Base-by-base conservation (phyloP, 2,329 filamentous ascomycete genomes). In the Sporothrix curviconia region DNA sequence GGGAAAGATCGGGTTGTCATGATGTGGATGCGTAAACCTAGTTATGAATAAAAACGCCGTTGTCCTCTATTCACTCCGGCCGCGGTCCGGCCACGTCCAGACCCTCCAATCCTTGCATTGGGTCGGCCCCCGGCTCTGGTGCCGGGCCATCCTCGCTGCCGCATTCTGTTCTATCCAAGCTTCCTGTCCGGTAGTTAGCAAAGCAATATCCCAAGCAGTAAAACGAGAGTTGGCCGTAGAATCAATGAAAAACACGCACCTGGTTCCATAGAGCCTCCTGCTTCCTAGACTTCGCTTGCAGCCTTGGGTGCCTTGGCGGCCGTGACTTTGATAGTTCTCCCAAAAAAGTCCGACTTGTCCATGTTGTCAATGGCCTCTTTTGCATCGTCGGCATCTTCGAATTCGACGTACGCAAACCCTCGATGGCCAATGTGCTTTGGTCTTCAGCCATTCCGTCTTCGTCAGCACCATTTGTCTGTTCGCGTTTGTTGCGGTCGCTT, bases 361-460 rank as follows among this genome's bases (percentile, higher is more conserved):
- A 99, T 97, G 70, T 99, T 99, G 78, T 97, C 91, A 70, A 99
- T 96, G 52, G 94, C 94, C 73, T 97, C 92, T 67, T 86, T 86
- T 28, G 92, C 92, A 72, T 99, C 94, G 58, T 86, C 83, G 12
- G 84, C 80, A 58, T 90, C 82, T 66, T 96, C 91, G 68, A 89
- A 99, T 69, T 99, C 94, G 52, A 99, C 89, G 70, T 99, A 97
- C 59, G 92, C 94, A 71, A 97, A 99, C 1, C 95, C 94, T 54
- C 92, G 81, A 71, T 99, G 94, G 30, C 39, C 36, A 9, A 46
- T 30, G n/a, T 28, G 19, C n/a, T 39, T 51, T 30, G 7, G 12
- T 50, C 51, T 15, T 39, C 36, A 2, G 15, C 34, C 2, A 19
- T 24, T 17, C 55, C 51, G 39, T 56, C 47, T 9, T 49, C 47